Evolutionary conservation across 176 grass and related monocot species (phyloP), one percentile per base, ranked within the genome.

Genomic region (Aegilops longissima): DNA sequence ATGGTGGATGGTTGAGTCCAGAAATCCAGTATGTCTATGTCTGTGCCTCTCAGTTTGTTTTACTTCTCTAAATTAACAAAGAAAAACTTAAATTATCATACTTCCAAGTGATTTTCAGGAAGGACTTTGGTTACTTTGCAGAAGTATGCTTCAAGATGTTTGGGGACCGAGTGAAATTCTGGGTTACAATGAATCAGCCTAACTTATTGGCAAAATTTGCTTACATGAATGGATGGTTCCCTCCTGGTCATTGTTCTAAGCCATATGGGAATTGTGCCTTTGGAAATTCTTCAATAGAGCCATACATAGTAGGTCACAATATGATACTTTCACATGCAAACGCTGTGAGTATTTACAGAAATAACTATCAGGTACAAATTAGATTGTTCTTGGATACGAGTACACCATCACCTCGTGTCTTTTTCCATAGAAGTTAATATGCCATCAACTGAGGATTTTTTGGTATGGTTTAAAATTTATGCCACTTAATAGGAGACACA

Each of bases 261-360:
- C 88, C 91, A 11, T 95, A 65, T 81, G 93, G 91, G 7, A 84
- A 86, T 44, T 95, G 95, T 17, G 5, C 49, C 59, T 80, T 58
- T 31, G 95, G 89, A 38, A 89, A 98, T 84, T 98, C 95, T 44
- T 82, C 83, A 44, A 68, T 62, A 4, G 93, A 98, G 61, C 95
- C 95, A 67, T 95, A 98, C 86, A 54, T 85, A 83, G 91, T 44
- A 38, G 93, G 68, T 23, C 93, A 98, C 68, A 95, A 93, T 78
- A 89, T 93, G 23, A 90, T 98, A 78, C 47, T 98, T 47, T 90
- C 95, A 14, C 93, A 98, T 83, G 95, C 86, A 68, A 92, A 80
- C 36, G 65, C 82, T 34, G 85, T 92, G 23, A 77, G 91, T 18
- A 80, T 95, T 63, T 95, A 95, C 62, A 92, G 83, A 80, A 90